Evolutionary conservation across 2,329 filamentous ascomycete species (phyloP).

Genomic region (Capronia epimyces): DNA sequence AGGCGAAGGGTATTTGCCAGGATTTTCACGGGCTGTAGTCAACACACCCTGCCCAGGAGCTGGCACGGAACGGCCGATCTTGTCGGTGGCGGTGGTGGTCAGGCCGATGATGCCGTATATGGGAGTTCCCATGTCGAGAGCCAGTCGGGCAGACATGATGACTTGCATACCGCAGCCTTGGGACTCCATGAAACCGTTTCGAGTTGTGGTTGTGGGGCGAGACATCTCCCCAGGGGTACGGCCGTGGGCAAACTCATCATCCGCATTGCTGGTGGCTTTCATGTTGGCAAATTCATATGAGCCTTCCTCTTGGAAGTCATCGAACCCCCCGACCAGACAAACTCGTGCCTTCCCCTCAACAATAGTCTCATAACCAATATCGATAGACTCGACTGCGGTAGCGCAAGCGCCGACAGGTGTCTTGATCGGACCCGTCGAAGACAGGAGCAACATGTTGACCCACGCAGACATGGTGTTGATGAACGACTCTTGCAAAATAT

Average conservation of each 20-base stretch:
- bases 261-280: conserved; percentile 97
- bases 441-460: conserved; percentile 98
- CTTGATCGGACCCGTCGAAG: conserved; percentile 96
- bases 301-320: conserved; percentile 98
- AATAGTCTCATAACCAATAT: conserved; percentile 97
- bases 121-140: conserved; percentile 95
- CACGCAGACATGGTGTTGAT: conserved; percentile 99
- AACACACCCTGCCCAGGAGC: conserved; percentile 95
- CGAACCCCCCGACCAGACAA: conserved; percentile 96
- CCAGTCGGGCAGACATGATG: conserved; percentile 95
- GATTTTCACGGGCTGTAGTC: conserved; percentile 85
- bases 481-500: conserved; percentile 98
- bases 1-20: conserved; percentile 88
- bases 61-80: conserved; percentile 96
- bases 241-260: conserved; percentile 92
- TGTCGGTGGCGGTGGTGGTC: conserved; percentile 94
- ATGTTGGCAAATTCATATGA: conserved; percentile 99
- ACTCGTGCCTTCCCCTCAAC: conserved; percentile 96
- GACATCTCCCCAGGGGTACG: conserved; percentile 98
- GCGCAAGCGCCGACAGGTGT: conserved; percentile 96
- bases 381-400: conserved; percentile 92
- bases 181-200: conserved; percentile 98
- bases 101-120: conserved; percentile 93
- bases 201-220: conserved; percentile 88
- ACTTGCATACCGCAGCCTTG: conserved; percentile 97